Percentiles rank a stretch among this genome's conserved stretches.
phyloP scores from a whole-genome alignment of 352 stramenopile species.

The Thalassiosira livingstoniorum region DNA sequence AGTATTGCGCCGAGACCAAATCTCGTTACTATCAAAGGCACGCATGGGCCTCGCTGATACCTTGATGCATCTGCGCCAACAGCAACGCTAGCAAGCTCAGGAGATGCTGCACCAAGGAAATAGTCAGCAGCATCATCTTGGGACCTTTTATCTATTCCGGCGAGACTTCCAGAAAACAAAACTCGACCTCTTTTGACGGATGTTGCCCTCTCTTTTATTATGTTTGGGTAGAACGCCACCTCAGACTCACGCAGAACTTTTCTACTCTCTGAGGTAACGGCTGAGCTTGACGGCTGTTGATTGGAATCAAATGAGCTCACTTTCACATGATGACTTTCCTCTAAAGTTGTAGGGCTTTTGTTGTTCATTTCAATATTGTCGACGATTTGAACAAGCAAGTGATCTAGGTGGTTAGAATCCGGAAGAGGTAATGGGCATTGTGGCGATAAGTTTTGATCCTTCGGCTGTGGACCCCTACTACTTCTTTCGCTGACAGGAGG shows the following conservation, averaged over 20 bases:
- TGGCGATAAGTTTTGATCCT: slow-evolving; percentile 20
- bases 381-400: slow-evolving; percentile 70
- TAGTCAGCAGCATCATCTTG: slow-evolving; percentile 79
- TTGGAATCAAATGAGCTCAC: slow-evolving; percentile 33
- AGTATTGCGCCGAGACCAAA: slow-evolving; percentile 77
- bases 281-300: too few relatives aligned
- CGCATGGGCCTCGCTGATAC: slow-evolving; percentile 76
- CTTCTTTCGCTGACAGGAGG: slow-evolving; percentile 13
- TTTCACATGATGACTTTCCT: slow-evolving; percentile 22
- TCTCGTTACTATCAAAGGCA: slow-evolving; percentile 82
- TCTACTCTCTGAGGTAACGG: slow-evolving; percentile 36
- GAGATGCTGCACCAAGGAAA: slow-evolving; percentile 75
- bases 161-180: slow-evolving; percentile 56
- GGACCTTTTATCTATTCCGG: slow-evolving; percentile 50
- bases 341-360: not conserved
- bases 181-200: slow-evolving; percentile 15
- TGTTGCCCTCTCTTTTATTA: slow-evolving; percentile 2
- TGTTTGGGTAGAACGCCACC: not conserved
- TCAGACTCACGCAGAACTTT: slow-evolving; percentile 20
- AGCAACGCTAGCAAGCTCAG: slow-evolving; percentile 74
- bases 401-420: slow-evolving; percentile 80
- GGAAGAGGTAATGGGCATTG: slow-evolving; percentile 69
- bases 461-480: slow-evolving; percentile 12
- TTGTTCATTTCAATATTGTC: slow-evolving; percentile 65
- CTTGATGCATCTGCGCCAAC: slow-evolving; percentile 80